Evolutionary conservation across 2,329 filamentous ascomycete species (phyloP).

Genomic region (Emericellopsis cladophorae): DNA sequence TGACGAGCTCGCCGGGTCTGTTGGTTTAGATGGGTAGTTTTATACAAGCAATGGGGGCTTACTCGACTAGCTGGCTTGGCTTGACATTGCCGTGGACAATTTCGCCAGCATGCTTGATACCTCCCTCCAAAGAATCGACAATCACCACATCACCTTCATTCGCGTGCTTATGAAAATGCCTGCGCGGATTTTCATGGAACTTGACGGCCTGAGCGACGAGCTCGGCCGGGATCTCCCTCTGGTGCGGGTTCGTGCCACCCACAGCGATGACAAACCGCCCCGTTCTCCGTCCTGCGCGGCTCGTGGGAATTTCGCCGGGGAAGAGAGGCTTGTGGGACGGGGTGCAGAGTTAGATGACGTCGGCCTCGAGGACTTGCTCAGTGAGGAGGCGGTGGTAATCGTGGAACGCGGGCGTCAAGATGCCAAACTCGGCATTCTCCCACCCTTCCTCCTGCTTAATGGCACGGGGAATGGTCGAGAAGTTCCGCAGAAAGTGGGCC

Average conservation of each 20-base stretch:
- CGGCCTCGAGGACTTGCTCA: slow-evolving; percentile 57
- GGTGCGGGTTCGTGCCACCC: slow-evolving; percentile 55
- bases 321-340: slow-evolving; percentile 66
- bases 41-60: slow-evolving; percentile 14
- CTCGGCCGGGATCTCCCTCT: slow-evolving; percentile 74
- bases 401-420: slow-evolving; percentile 57
- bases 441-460: slow-evolving; percentile 48
- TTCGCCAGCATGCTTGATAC: slow-evolving; percentile 75
- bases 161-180: slow-evolving; percentile 56
- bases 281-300: slow-evolving; percentile 54
- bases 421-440: slow-evolving; percentile 51
- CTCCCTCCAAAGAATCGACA: slow-evolving; percentile 68
- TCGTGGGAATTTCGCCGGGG: slow-evolving; percentile 59
- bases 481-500: slow-evolving; percentile 33
- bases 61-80: slow-evolving; percentile 71
- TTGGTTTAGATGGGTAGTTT: not conserved
- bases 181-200: slow-evolving; percentile 25
- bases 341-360: slow-evolving; percentile 83
- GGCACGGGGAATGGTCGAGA: slow-evolving; percentile 27
- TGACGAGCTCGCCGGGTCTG: slow-evolving; percentile 65
- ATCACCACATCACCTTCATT: slow-evolving; percentile 53
- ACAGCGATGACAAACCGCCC: slow-evolving; percentile 61
- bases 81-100: slow-evolving; percentile 65
- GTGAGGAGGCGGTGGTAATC: slow-evolving; percentile 55
- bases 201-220: slow-evolving; percentile 52